Conservation (phyloP, 345 rosid species). For the Corchorus capsularis region DNA sequence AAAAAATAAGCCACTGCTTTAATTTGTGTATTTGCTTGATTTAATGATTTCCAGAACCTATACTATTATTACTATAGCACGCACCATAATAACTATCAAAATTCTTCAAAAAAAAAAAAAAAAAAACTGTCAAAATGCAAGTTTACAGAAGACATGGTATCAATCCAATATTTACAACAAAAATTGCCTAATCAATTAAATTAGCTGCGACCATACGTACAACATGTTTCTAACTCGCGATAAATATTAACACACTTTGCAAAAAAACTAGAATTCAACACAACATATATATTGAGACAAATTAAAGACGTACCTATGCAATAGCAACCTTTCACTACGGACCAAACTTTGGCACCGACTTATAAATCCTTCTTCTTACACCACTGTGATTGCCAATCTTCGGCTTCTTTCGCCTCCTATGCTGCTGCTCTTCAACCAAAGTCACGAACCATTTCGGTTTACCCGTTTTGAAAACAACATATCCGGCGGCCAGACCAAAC, state of each 20-base stretch:
- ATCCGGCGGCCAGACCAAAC: slow-evolving; percentile 4
- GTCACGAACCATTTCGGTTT: background rate
- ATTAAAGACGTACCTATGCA: too few relatives aligned
- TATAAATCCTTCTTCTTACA: background rate
- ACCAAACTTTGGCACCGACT: too few relatives aligned
- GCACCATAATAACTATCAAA: background rate
- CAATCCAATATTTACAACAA: background rate
- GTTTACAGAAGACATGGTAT: background rate
- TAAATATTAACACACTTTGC: too few relatives aligned
- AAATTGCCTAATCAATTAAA: slow-evolving; percentile 6
- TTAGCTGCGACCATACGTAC: too few relatives aligned
- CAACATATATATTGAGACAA: too few relatives aligned
- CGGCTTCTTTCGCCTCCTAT: background rate
- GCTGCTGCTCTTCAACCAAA: background rate
- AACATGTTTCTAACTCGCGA: too few relatives aligned
- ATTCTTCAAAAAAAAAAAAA: too few relatives aligned
- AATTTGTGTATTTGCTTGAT: background rate
- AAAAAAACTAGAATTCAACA: too few relatives aligned
- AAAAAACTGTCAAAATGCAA: slow-evolving; percentile 1
- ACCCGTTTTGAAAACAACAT: slow-evolving; percentile 15
- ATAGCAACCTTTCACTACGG: too few relatives aligned
- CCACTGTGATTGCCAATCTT: background rate
- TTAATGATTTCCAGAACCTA: background rate
- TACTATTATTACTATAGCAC: too few relatives aligned
- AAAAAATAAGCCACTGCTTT: too few relatives aligned